phyloP scores from a whole-genome alignment of 441 rosid species.

The Kokia cookei region DNA sequence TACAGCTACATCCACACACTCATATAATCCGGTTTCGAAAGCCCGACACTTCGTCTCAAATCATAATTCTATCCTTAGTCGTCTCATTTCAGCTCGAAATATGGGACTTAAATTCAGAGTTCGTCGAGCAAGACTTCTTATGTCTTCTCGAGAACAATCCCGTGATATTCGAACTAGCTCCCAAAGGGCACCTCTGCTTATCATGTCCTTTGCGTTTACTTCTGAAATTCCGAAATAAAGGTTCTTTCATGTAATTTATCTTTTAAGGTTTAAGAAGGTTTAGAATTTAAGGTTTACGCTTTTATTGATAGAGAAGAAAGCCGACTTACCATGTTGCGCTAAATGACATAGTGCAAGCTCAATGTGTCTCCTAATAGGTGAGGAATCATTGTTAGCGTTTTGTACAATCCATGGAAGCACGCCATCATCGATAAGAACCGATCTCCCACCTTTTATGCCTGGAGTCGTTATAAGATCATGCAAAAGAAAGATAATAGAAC shows the following conservation, averaged over 20 bases:
- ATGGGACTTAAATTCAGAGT: constrained; percentile 70
- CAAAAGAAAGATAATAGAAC: not conserved
- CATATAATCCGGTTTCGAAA: not conserved
- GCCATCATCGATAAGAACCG: constrained; percentile 88
- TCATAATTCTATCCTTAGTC: constrained; percentile 73
- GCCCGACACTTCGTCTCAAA: not conserved
- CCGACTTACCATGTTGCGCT: constrained; percentile 81
- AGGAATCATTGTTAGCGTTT: constrained; percentile 83
- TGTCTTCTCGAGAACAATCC: constrained; percentile 95
- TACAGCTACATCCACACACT: not conserved
- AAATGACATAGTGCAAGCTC: constrained; percentile 97
- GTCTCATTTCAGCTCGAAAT: constrained; percentile 71
- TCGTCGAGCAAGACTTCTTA: constrained; percentile 71
- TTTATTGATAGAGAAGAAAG: not conserved
- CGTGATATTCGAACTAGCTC: constrained; percentile 88
- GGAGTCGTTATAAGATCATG: constrained; percentile 2
- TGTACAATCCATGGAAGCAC: constrained; percentile 96
- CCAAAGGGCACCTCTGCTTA: constrained; percentile 94
- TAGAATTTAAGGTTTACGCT: not conserved
- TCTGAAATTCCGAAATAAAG: constrained; percentile 42
- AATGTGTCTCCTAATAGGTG: constrained; percentile 91
- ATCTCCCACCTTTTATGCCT: constrained; percentile 78
- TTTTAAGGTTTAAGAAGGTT: not conserved
- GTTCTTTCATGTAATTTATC: not conserved
- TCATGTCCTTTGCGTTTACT: constrained; percentile 91